These are phyloP conservation scores for Camellia lanceoleosa DNA, from an alignment of 148 eudicot species.

Conservation along the genomic window DNA sequence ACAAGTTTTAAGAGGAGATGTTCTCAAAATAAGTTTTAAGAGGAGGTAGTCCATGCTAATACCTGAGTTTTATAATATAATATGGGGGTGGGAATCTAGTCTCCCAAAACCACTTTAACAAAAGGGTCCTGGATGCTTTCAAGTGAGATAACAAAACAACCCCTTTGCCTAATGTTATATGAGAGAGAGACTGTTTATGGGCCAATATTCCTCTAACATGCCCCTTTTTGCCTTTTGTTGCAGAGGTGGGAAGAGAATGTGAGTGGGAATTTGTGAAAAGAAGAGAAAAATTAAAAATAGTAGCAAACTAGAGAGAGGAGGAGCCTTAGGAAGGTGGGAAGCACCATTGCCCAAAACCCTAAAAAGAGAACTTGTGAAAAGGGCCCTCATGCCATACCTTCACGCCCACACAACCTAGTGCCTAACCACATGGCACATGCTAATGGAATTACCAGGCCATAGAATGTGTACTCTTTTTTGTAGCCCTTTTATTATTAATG, in stretches of 20 bases:
- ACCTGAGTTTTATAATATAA: neutral
- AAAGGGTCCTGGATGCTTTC: conserved; percentile 10
- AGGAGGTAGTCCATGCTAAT: neutral
- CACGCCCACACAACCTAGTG: conserved; percentile 20
- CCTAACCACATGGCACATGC: conserved; percentile 22
- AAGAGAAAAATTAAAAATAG: conserved; percentile 3
- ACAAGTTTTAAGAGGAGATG: conserved; percentile 18
- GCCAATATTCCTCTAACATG: conserved; percentile 10
- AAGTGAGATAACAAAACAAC: neutral
- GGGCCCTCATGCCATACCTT: conserved; percentile 18
- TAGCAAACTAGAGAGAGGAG: neutral
- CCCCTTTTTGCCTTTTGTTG: conserved; percentile 1
- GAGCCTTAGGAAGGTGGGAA: conserved; percentile 10
- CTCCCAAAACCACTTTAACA: conserved; percentile 25
- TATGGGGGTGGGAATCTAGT: conserved; percentile 21
- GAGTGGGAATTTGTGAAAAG: conserved; percentile 31
- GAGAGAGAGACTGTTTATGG: conserved; percentile 14
- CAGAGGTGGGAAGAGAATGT: neutral
- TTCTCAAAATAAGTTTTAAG: neutral
- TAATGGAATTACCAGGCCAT: neutral
- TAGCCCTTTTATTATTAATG: no score
- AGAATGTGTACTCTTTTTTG: neutral
- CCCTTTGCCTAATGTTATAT: no score
- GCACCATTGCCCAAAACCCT: conserved; percentile 25
- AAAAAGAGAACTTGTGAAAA: conserved; percentile 9